A percentile compares a stretch with the other conserved stretches of the same genome.
Evolutionary conservation across 2,329 filamentous ascomycete genomes (phyloP).

Genomic region (Fusarium staphyleae): DNA sequence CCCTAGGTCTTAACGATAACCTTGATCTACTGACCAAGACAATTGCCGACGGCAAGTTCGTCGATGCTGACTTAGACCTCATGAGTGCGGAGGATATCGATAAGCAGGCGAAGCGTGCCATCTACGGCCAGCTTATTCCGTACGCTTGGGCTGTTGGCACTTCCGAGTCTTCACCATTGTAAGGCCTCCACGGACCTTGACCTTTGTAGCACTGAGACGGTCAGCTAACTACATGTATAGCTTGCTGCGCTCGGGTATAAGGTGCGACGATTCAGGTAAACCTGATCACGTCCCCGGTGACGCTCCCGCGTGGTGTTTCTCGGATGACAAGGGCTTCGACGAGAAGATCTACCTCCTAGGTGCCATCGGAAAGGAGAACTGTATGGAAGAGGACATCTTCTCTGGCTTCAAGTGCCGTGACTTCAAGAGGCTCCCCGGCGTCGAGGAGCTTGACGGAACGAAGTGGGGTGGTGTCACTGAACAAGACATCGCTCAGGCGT

Average conservation of each 20-base stretch:
- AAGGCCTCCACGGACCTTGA: not conserved
- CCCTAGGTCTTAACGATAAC: constrained; percentile 7
- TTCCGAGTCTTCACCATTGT: not conserved
- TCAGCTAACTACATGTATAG: not conserved
- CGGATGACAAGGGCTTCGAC: not conserved
- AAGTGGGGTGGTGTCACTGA: constrained; percentile 9
- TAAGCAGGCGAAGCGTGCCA: not conserved
- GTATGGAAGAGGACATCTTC: not conserved
- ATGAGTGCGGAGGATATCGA: constrained; percentile 5
- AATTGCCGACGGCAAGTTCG: not conserved
- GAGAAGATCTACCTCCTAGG: constrained; percentile 3
- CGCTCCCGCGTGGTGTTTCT: not conserved
- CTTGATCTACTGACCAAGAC: constrained; percentile 1
- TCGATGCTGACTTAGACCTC: not conserved
- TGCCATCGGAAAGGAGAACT: not conserved
- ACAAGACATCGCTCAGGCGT: constrained; percentile 3
- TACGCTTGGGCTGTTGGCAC: not conserved
- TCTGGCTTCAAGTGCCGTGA: constrained; percentile 6
- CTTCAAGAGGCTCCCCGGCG: not conserved
- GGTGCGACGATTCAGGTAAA: not conserved
- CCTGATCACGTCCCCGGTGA: not conserved
- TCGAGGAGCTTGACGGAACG: constrained; percentile 2
- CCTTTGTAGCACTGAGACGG: too few species aligned
- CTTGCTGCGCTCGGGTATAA: not conserved
- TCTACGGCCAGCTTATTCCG: constrained; percentile 7